Base-by-base conservation (phyloP, 805 yeast species). In the Hanseniaspora meyeri region DNA sequence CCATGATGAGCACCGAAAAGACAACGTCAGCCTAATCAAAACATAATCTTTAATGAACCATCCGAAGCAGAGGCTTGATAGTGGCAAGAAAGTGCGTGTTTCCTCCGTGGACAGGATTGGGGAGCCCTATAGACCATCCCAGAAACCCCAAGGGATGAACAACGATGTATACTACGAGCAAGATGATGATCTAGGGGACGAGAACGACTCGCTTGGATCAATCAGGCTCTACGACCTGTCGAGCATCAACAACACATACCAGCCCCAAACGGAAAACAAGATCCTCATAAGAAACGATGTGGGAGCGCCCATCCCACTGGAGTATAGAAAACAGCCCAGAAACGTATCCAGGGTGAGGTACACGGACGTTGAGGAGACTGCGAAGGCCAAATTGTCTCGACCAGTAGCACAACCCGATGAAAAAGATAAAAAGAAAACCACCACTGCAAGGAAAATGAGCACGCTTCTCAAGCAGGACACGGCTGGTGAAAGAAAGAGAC, bases 241-340 rank as follows among this genome's bases (percentile, higher is more conserved):
- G 9, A 16, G 10, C 27, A 40, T 19, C 34, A 34, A 54, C 7
- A 20, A 48, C 24, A 8, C 16, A 20, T n/a, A 16, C 19, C 46
- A 38, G 4, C 14, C 37, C 32, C 16, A 24, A 31, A 32, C 6
- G 4, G 14, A 32, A 27, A 24, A 16, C 17, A 32, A 20, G 19
- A 32, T 46, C 19, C 12, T 14, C 12, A 12, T 58, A 43, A 27
- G 53, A 38, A 20, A 55, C 51, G 31, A 34, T 24, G 61, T 72
- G 12, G 75, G 75, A 1, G 69, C 68, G 14, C 76, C 76, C 1
- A 48, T 72, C 20, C 76, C 76, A 1, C 59, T 72, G 39, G 74
- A 73, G 1, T 72, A 72, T 54, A 46, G 65, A 17, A 57, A 61
- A 1, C 38, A 56, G 7, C 42, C 51, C 3, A 32, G 39, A 14